Base-by-base conservation (phyloP, 1,284 basidiomycete species). In the Bothia castanella region DNA sequence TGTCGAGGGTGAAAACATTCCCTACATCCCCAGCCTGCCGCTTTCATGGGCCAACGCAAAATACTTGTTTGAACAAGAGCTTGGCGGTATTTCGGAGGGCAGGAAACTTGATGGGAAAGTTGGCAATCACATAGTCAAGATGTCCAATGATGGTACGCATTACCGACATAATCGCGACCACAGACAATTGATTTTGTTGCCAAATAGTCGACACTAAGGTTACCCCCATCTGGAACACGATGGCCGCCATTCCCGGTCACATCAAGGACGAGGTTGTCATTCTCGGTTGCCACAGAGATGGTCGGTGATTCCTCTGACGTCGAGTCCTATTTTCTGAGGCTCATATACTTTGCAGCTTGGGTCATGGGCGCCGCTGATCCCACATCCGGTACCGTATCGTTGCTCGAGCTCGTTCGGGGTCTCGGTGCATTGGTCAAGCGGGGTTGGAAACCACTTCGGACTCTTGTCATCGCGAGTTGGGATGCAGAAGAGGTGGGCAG, bases 371-470 rank as follows among this genome's bases (percentile, higher is more conserved):
- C 79, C 39, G 80, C 82, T 9, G 96, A 98, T 69, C 95, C 95
- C 2, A 86, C 79, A 37, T 91, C 89, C 14, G 94, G 95, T 9
- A 92, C 92, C 0, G 90, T 87, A 1, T 83, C 88, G n/a, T 72
- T 95, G 16, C 80, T 87, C 60, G 93, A 97, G 67, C 75, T 93
- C 23, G 77, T 95, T 52, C 81, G 83, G 31, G 92, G 89, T n/a
- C 80, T 94, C 51, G 92, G 92, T 29, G 70, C 73, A 10, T 74
- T 97, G 2, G 64, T 89, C 20, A 73, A 72, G 56, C 74, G 72
- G 14, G 94, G 92, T 23, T 98, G 95, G 95, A 89, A 83, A 61
- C 95, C 95, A 5, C 71, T 94, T 35, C 76, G 94, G 50, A 95
- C 90, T 16, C 83, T 96, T 60, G 70, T 96, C n/a, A 76, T 97